These are phyloP conservation scores for Saksenaea vasiformis DNA, from an alignment of 371 early-diverging fungal genomes.

Conservation along the genomic window DNA sequence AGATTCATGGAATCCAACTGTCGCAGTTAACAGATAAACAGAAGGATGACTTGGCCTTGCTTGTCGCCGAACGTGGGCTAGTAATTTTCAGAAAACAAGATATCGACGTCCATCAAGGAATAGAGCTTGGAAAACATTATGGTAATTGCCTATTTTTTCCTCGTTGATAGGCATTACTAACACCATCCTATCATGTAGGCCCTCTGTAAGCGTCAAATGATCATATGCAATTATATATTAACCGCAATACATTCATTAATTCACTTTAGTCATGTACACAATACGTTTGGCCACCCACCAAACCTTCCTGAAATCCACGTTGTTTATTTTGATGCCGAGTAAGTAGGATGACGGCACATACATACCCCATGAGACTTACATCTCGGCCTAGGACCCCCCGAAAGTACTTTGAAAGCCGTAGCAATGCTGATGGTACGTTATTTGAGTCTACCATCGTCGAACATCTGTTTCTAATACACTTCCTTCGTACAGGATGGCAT, in stretches of 20 bases:
- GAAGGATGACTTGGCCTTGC: slow-evolving; percentile 55
- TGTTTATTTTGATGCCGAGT: slow-evolving; percentile 22
- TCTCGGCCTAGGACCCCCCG: slow-evolving; percentile 32
- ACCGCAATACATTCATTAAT: no score
- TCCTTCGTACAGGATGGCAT: slow-evolving; percentile 43
- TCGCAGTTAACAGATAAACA: slow-evolving; percentile 55
- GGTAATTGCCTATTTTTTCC: slow-evolving; percentile 40
- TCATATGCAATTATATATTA: neutral
- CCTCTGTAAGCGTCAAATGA: neutral
- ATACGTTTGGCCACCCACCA: slow-evolving; percentile 38
- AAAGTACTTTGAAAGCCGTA: slow-evolving; percentile 47
- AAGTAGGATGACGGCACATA: neutral
- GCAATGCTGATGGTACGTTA: slow-evolving; percentile 50
- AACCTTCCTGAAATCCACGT: slow-evolving; percentile 25
- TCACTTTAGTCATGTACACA: slow-evolving; percentile 52
- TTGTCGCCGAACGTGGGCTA: slow-evolving; percentile 65
- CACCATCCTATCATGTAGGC: neutral
- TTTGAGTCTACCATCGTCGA: slow-evolving; percentile 52
- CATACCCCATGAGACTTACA: neutral
- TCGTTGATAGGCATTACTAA: neutral
- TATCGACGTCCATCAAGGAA: slow-evolving; percentile 48
- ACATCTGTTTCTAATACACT: no score
- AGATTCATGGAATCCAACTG: slow-evolving; percentile 62
- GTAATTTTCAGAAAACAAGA: slow-evolving; percentile 67
- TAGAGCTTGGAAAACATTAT: slow-evolving; percentile 54